Percentiles rank a stretch among this genome's conserved stretches.
phyloP scores from a whole-genome alignment of 1,284 basidiomycete species.

The Boletus holoroseus region DNA sequence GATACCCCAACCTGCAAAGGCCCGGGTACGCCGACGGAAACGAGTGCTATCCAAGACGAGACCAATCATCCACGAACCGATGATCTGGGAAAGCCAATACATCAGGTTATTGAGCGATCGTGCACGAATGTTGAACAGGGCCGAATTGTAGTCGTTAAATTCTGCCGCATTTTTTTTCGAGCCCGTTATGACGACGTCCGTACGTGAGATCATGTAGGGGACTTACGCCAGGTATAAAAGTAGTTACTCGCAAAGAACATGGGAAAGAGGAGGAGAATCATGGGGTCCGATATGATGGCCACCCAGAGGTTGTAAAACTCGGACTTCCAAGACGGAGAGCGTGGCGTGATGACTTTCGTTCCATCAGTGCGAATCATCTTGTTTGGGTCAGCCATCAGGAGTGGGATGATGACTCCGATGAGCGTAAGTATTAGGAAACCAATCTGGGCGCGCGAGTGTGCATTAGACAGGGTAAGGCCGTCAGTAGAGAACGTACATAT shows the following conservation, averaged over 20 bases:
- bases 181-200: neutral
- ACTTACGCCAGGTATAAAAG: conserved; percentile 37
- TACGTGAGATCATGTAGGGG: neutral
- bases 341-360: conserved; percentile 29
- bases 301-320: conserved; percentile 33
- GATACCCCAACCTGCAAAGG: conserved; percentile 44
- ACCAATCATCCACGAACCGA: conserved; percentile 36
- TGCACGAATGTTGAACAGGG: conserved; percentile 36
- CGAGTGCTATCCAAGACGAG: conserved; percentile 39
- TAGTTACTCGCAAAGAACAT: conserved; percentile 37
- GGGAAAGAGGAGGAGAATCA: conserved; percentile 35
- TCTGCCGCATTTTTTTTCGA: conserved; percentile 12
- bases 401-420: conserved; percentile 31
- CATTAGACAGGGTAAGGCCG: neutral
- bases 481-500: conserved; percentile 22
- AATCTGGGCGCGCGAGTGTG: conserved; percentile 17
- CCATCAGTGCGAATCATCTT: conserved; percentile 37
- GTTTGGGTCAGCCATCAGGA: conserved; percentile 35
- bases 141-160: conserved; percentile 38
- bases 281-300: conserved; percentile 33
- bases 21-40: conserved; percentile 42
- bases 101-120: conserved; percentile 35
- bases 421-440: conserved; percentile 34
- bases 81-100: conserved; percentile 38
- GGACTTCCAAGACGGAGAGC: conserved; percentile 35